Evolutionary conservation across 192 early-diverging fungal genomes (phyloP), one percentile per base, ranked within the genome.

Genomic region (Backusella macrospora): DNA sequence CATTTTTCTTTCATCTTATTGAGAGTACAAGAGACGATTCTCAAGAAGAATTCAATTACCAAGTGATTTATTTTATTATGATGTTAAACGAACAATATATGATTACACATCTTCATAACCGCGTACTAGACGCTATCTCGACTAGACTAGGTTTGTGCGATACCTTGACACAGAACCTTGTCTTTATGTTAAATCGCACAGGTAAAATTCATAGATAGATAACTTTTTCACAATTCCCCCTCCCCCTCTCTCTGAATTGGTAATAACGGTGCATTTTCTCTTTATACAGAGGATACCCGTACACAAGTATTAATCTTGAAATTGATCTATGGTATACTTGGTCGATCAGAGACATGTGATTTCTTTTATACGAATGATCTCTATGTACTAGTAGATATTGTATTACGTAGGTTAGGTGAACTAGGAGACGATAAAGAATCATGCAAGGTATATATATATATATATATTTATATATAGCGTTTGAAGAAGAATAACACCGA

Each of bases 361-460:
- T 90, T 93, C 46, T 91, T 96, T 75, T 98, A 97, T 74, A 95
- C 96, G 10, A 98, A 98, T 74, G 96, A 98, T 76, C 84, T 96
- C 63, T 85, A 85, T 48, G 93, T 96, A 7, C 86, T 96, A 23
- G 84, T 96, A 5, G 96, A 98, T 79, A 91, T 96, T 2, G 80
- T 94, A 0, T 82, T 96, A 37, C 86, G 96, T 49, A 95, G 96
- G 74, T 78, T 94, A 13, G 83, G 89, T 74, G 85, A 95, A 72
- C 78, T 96, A 18, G 80, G 72, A 26, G 80, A 75, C n/a, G 76
- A 73, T 29, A 66, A 26, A 44, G 76, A 68, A 43, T 59, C 69
- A 47, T 69, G 52, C 26, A 59, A 69, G 29, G 75, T 63, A 64
- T 65, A 62, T 39, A 10, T 1, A 62, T 39, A 26, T 12, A 40